These are phyloP conservation scores for Rhynchosporium secalis DNA, from an alignment of 2,329 filamentous ascomycete genomes.

Conservation along the genomic window DNA sequence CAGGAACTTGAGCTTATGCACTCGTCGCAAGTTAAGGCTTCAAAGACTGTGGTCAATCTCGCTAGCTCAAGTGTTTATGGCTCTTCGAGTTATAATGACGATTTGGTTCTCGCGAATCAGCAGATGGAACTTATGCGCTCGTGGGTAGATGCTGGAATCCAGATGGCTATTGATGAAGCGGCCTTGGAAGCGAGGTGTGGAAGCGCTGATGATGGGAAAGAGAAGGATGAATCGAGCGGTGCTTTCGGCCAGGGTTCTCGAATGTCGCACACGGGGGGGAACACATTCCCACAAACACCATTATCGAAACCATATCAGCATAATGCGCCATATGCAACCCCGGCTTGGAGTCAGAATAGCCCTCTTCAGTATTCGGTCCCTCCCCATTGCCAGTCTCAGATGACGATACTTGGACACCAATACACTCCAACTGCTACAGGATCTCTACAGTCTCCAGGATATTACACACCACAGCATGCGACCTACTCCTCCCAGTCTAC, in stretches of 20 bases:
- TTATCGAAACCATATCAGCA: background rate
- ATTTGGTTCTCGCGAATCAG: background rate
- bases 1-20: too few species aligned
- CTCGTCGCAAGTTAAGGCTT: too few species aligned
- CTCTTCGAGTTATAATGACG: constrained; percentile 6
- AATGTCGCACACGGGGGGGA: background rate
- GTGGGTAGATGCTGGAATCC: constrained; percentile 18
- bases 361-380: background rate
- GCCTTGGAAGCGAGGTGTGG: background rate
- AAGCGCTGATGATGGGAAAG: background rate
- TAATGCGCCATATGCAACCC: background rate
- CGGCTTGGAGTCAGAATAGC: background rate
- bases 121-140: constrained; percentile 17
- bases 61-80: constrained; percentile 9
- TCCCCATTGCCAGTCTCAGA: background rate
- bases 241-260: background rate
- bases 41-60: background rate
- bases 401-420: background rate
- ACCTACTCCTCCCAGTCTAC: background rate
- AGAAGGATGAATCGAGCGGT: background rate
- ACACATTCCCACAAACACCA: background rate
- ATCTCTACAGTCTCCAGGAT: background rate
- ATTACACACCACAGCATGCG: background rate
- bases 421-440: background rate
- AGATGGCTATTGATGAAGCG: constrained; percentile 14